These are phyloP conservation scores for Austroboletus niveus DNA, from an alignment of 1,284 basidiomycete genomes.

Conservation along the genomic window DNA sequence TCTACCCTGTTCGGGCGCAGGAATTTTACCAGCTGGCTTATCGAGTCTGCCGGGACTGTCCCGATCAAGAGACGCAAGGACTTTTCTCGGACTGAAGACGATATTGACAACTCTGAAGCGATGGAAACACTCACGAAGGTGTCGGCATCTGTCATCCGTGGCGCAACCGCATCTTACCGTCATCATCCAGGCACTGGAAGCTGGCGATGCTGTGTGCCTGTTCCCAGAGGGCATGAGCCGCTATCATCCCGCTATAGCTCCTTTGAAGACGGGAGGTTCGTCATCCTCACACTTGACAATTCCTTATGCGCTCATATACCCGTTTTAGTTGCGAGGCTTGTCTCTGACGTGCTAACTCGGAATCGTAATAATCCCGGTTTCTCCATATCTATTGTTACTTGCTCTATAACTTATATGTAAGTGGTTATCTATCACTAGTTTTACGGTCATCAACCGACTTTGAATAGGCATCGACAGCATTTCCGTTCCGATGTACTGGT, in stretches of 20 bases:
- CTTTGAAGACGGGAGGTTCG: constrained; percentile 80
- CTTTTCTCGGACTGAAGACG: constrained; percentile 39
- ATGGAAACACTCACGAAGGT: constrained; percentile 72
- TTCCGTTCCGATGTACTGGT: constrained; percentile 85
- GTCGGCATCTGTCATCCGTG: not conserved
- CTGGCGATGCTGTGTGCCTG: constrained; percentile 76
- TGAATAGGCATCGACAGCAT: constrained; percentile 57
- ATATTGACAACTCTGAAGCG: constrained; percentile 62
- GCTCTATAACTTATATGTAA: constrained; percentile 82
- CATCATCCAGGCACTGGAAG: constrained; percentile 58
- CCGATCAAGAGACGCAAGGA: constrained; percentile 79
- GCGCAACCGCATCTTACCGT: not conserved
- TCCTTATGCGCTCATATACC: constrained; percentile 3
- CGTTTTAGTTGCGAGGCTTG: constrained; percentile 66
- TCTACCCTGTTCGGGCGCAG: constrained; percentile 77
- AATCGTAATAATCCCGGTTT: constrained; percentile 68
- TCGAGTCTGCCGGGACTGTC: constrained; percentile 81
- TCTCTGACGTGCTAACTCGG: constrained; percentile 74
- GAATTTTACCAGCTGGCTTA: constrained; percentile 86
- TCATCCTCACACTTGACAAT: constrained; percentile 1
- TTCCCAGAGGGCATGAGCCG: constrained; percentile 84
- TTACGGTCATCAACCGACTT: not conserved
- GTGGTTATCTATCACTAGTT: constrained; percentile 10
- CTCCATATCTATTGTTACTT: constrained; percentile 69
- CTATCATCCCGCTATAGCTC: constrained; percentile 79